Evolutionary conservation across 805 yeast genomes (phyloP), one percentile per base, ranked within the genome.

Genomic region (Lipomyces lipofer): DNA sequence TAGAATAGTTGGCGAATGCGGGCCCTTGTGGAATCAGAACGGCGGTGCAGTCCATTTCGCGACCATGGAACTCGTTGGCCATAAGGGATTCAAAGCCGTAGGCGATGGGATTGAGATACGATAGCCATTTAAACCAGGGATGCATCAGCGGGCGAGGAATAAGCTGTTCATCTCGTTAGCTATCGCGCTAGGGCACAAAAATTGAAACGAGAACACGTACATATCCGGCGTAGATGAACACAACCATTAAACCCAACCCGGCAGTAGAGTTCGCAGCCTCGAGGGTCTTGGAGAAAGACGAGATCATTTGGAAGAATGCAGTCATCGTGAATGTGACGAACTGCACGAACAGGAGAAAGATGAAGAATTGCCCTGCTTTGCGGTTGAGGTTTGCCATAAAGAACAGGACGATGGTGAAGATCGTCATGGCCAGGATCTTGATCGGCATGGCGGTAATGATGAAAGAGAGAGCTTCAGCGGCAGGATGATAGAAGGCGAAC

Each of bases 81-180:
- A 87, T 73, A 64, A 87, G 70, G 1, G 84, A 70, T 67, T 87
- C 94, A 68, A 80, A 82, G 0, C 78, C 79, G 62, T 76, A 83
- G 57, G 75, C 73, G 32, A 82, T 67, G 1, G 88, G 87, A 60
- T 84, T 77, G 22, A 82, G 60, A 59, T 78, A 82, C 29, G 79
- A 75, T 45, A 83, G 72, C 86, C 88, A 84, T 55, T 81, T 77
- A 61, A 84, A 83, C 91, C 92, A 86, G 43, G 81, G 83, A 60
- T 80, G 83, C 84, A 83, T 80, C 9, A 76, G 73, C 2, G 78
- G 77, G 33, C 78, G 69, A 48, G 86, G 88, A 56, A 78, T 73
- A 8, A 56, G 42, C 43, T 49, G 32, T 38, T n/a, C n/a, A n/a
- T n/a, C n/a, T n/a, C 13, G 13, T 10, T 10, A 29, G 13, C 9